These are phyloP conservation scores for grape (Vitis vinifera) DNA, from an alignment of 164 flowering plant species.

Conservation along the genomic window ASM3070453v1 NC_081822.1:642001-642500, in stretches of 20 bases:
- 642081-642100: no score
- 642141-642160: no score
- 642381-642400: conserved; percentile 79
- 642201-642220: no score
- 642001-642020: no score
- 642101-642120: no score
- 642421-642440: conserved; percentile 91
- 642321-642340: conserved; percentile 72
- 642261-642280: not conserved
- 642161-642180: no score
- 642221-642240: not conserved
- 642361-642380: conserved; percentile 73
- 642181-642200: no score
- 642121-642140: no score
- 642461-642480: conserved; percentile 94
- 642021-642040: no score
- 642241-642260: not conserved
- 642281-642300: not conserved
- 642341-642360: conserved; percentile 69
- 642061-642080: not conserved
- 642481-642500: conserved; percentile 80
- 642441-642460: conserved; percentile 97
- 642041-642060: no score
- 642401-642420: conserved; percentile 84
- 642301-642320: conserved; percentile 47